These are phyloP conservation scores for Carex arenaria DNA, from an alignment of 202 grass and related monocot species.

Conservation along the genomic window DNA sequence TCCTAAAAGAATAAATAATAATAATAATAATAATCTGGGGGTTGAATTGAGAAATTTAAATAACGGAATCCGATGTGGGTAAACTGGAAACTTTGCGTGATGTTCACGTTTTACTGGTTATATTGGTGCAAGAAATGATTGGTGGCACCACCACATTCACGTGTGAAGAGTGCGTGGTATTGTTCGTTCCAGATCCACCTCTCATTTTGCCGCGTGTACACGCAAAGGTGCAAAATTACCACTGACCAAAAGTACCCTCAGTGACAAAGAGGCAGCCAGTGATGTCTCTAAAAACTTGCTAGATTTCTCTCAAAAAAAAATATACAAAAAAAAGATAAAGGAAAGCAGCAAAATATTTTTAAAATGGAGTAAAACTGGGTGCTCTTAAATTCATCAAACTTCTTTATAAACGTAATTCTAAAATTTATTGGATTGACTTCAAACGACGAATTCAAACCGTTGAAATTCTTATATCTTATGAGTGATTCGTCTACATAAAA, in stretches of 20 bases:
- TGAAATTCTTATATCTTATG: too few species aligned
- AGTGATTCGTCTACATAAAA: too few species aligned
- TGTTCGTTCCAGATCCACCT: conserved; percentile 5
- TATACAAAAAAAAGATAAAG: not conserved
- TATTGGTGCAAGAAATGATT: conserved; percentile 15
- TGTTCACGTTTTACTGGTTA: conserved; percentile 6
- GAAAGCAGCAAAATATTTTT: not conserved
- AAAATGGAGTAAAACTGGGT: too few species aligned
- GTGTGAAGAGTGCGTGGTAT: conserved; percentile 8
- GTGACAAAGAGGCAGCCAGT: not conserved
- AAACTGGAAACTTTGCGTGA: not conserved
- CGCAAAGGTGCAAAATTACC: conserved; percentile 16
- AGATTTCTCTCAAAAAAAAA: not conserved
- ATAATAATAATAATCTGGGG: too few species aligned
- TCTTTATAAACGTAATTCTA: too few species aligned
- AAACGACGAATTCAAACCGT: too few species aligned
- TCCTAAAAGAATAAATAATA: too few species aligned
- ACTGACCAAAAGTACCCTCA: not conserved
- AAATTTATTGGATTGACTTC: too few species aligned
- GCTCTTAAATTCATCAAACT: too few species aligned
- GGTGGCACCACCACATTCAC: not conserved
- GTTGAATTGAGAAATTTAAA: not conserved
- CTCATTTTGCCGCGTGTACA: conserved; percentile 8
- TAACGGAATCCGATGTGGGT: not conserved
- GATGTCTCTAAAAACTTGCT: not conserved